phyloP scores from a whole-genome alignment of 306 rosid genomes.

The Trichosanthes cucumerina region DNA sequence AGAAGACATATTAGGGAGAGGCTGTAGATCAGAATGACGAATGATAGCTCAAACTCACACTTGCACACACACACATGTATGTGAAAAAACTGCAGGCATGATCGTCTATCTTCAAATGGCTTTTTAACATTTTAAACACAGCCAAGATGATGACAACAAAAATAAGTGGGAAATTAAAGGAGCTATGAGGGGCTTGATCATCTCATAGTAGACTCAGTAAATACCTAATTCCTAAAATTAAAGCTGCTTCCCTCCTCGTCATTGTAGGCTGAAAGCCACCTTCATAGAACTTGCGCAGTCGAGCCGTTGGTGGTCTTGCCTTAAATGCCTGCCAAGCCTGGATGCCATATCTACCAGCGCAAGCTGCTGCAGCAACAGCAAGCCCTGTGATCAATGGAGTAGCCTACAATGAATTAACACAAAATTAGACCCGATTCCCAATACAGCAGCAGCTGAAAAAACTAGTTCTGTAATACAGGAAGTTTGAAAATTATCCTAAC shows the following conservation, averaged over 20 bases:
- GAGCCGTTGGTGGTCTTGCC: constrained; percentile 39
- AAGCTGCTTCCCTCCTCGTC: constrained; percentile 78
- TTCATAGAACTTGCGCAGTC: constrained; percentile 55
- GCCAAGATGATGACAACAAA: not conserved
- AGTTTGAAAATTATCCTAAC: not conserved
- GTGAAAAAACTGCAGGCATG: not conserved
- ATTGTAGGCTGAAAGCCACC: constrained; percentile 74
- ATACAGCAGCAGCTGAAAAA: not conserved
- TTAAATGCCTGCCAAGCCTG: constrained; percentile 76
- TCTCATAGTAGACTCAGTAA: not conserved
- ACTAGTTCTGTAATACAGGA: not conserved
- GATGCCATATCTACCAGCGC: constrained; percentile 59
- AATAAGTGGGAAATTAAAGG: not conserved
- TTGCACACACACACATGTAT: not conserved
- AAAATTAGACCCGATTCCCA: not conserved
- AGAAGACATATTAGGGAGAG: not conserved
- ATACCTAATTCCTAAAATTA: constrained; percentile 70
- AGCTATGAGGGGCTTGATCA: not conserved
- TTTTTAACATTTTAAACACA: not conserved
- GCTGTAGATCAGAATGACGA: not conserved
- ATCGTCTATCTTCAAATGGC: not conserved
- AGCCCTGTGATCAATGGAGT: constrained; percentile 51
- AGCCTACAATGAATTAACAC: constrained; percentile 22
- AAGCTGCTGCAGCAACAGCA: constrained; percentile 79
- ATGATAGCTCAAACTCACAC: not conserved